Percentiles rank a stretch among this genome's conserved stretches.
Evolutionary conservation across 208 protist genomes (phyloP).

Genomic region (Angomonas desouzai): DNA sequence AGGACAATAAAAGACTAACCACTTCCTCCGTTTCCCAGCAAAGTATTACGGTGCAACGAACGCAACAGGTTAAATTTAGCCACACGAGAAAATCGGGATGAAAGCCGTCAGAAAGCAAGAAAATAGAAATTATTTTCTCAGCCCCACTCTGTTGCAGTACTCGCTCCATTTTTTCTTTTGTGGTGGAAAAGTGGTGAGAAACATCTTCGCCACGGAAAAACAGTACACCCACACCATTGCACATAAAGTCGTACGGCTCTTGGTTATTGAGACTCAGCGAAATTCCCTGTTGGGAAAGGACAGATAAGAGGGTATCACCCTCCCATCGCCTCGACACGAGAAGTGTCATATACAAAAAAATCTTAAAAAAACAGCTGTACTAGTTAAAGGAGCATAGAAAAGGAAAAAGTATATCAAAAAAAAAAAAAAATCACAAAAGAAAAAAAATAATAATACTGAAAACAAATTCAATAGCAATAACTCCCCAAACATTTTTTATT

Average conservation of each 20-base stretch:
- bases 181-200: neutral
- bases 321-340: too few species aligned
- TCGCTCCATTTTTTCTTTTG: neutral
- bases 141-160: neutral
- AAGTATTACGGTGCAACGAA: neutral
- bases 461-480: too few species aligned
- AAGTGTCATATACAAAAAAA: too few species aligned
- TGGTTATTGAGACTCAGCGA: too few species aligned
- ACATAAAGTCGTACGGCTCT: neutral
- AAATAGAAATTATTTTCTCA: neutral
- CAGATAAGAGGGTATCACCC: too few species aligned
- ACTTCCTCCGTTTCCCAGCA: neutral
- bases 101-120: neutral
- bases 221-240: neutral
- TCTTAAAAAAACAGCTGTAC: too few species aligned
- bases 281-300: too few species aligned
- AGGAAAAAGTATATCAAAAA: slow-evolving; percentile 1
- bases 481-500: too few species aligned
- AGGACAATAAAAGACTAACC: neutral
- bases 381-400: neutral
- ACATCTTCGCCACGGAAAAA: neutral
- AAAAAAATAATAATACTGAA: neutral
- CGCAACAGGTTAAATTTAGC: neutral
- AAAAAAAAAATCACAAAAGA: slow-evolving; percentile 2
- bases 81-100: slow-evolving; percentile 1